Conservation (phyloP, 2,329 filamentous ascomycete species). For the Fusarium hainanense region DNA sequence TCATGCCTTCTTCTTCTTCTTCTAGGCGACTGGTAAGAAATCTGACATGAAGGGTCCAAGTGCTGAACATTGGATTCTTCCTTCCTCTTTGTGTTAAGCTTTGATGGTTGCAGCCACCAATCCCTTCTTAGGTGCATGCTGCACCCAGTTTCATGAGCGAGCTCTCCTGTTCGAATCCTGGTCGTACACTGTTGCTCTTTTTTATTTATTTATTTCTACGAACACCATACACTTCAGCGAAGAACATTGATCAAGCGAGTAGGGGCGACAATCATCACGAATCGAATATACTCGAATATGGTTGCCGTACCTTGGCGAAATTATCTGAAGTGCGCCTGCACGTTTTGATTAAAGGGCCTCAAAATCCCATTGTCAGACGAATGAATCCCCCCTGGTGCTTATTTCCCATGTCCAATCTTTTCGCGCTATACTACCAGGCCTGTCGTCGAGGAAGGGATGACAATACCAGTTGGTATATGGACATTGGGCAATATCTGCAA, state of each 20-base stretch:
- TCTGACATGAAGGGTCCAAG: not conserved
- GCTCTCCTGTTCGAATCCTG: not conserved
- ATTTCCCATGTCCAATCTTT: slow-evolving; percentile 26
- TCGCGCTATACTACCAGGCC: not conserved
- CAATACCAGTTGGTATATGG: not conserved
- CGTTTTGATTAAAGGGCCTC: slow-evolving; percentile 42
- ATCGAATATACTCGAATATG: not conserved
- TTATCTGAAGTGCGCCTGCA: slow-evolving; percentile 18
- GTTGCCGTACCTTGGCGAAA: not conserved
- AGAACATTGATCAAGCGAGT: too few species aligned
- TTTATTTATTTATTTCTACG: too few species aligned
- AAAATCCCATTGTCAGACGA: slow-evolving; percentile 33
- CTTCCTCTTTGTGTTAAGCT: not conserved
- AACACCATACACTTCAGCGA: too few species aligned
- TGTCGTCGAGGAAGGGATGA: not conserved
- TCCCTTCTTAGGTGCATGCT: not conserved
- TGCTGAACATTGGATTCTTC: not conserved
- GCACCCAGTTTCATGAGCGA: not conserved
- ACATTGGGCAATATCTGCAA: not conserved
- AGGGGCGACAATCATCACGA: too few species aligned
- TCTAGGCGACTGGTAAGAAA: not conserved
- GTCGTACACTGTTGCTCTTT: too few species aligned
- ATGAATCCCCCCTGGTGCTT: slow-evolving; percentile 24
- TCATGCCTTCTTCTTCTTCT: not conserved
- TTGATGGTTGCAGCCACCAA: not conserved